phyloP scores from a whole-genome alignment of 257 asterid species.

The Solanum gandarillasii region DNA sequence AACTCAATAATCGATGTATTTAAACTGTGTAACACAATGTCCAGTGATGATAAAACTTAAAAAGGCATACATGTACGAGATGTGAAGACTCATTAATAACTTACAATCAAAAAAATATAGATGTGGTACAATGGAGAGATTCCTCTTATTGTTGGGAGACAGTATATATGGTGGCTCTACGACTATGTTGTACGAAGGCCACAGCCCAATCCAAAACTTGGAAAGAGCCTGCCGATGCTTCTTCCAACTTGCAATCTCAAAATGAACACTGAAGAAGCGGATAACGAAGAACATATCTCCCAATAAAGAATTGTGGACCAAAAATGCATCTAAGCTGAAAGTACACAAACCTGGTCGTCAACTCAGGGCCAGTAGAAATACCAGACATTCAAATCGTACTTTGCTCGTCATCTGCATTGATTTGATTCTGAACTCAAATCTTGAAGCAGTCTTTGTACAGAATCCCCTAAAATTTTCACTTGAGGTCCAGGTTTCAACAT shows the following conservation, averaged over 20 bases:
- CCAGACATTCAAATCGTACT: not conserved
- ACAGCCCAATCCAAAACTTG: slow-evolving; percentile 1
- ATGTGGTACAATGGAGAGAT: not conserved
- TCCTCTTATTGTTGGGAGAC: slow-evolving; percentile 7
- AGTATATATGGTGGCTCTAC: slow-evolving; percentile 1
- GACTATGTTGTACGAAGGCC: not conserved
- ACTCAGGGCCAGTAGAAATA: not conserved
- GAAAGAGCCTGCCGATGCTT: slow-evolving; percentile 6
- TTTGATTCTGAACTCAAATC: slow-evolving; percentile 40
- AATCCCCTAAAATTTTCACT: slow-evolving; percentile 35
- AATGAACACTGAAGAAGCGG: slow-evolving; percentile 15
- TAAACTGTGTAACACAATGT: not conserved
- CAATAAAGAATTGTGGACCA: slow-evolving; percentile 24
- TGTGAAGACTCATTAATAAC: not conserved
- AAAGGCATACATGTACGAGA: not conserved
- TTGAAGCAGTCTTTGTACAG: slow-evolving; percentile 37
- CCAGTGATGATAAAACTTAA: not conserved
- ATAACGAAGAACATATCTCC: slow-evolving; percentile 16
- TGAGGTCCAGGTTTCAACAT: slow-evolving; percentile 60
- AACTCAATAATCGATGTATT: not conserved
- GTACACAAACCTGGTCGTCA: not conserved
- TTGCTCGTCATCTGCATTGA: slow-evolving; percentile 40
- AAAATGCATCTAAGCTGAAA: slow-evolving; percentile 12
- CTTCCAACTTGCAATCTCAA: slow-evolving; percentile 18
- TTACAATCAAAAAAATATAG: not conserved